phyloP scores from a whole-genome alignment of 306 rosid species.

The Trifolium subterraneum region DNA sequence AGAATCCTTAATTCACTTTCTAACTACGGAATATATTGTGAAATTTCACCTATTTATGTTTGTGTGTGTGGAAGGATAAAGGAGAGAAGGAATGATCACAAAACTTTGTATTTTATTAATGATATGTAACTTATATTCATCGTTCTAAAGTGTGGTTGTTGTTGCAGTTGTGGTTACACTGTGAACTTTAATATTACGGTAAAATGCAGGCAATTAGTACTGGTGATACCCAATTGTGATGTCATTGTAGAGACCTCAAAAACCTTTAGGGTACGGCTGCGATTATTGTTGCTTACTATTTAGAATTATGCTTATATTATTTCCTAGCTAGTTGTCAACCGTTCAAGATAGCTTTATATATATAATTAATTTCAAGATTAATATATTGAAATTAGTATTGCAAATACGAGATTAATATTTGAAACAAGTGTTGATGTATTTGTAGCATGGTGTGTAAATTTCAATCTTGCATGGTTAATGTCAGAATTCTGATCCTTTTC shows the following conservation, averaged over 20 bases:
- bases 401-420: too few relatives aligned
- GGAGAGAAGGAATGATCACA: background rate
- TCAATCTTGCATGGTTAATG: background rate
- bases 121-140: constrained; percentile 13
- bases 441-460: background rate
- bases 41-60: constrained; percentile 5
- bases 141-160: background rate
- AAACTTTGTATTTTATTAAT: background rate
- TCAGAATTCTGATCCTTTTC: background rate
- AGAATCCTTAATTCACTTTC: constrained; percentile 29
- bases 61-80: constrained; percentile 1
- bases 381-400: background rate
- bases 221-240: too few relatives aligned
- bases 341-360: background rate
- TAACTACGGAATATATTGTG: constrained; percentile 33
- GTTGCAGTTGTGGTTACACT: background rate
- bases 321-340: background rate
- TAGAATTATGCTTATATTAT: background rate
- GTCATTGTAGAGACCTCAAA: background rate
- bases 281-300: background rate
- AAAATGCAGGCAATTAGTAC: background rate
- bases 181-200: background rate
- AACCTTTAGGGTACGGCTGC: background rate
- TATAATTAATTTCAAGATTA: background rate
- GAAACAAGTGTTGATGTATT: background rate